A percentile compares a stretch with the other conserved stretches of the same genome.
Evolutionary conservation across 305 asterid genomes (phyloP).

Genomic region (Fraxinus angustifolia): DNA sequence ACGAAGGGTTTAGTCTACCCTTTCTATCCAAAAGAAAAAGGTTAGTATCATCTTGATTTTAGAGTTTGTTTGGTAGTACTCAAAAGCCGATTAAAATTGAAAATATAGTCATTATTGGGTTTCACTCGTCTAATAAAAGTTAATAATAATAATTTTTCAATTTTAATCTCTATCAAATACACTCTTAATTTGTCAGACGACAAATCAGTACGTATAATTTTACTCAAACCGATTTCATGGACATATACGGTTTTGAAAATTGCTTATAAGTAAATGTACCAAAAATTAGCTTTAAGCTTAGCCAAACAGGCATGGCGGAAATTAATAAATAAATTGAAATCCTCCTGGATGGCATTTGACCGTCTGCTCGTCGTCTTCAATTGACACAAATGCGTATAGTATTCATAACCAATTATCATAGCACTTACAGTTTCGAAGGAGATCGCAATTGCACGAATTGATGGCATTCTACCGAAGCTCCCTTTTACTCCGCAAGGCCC

Average conservation of each 20-base stretch:
- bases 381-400: neutral
- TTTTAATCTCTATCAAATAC: too few species aligned
- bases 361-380: neutral
- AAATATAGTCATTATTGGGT: too few species aligned
- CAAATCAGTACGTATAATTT: too few species aligned
- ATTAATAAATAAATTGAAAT: neutral
- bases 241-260: neutral
- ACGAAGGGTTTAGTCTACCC: neutral
- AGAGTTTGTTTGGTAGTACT: too few species aligned
- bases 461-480: conserved; percentile 51
- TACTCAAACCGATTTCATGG: too few species aligned
- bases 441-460: conserved; percentile 1
- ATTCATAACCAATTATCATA: neutral
- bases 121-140: too few species aligned
- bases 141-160: too few species aligned
- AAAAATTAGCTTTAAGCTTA: neutral
- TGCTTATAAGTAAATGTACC: neutral
- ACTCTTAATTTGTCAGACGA: neutral
- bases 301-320: neutral
- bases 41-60: neutral
- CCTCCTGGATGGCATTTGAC: neutral
- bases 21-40: neutral
- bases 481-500: conserved; percentile 33
- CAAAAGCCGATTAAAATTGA: too few species aligned
- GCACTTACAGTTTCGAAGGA: neutral